Evolutionary conservation across 2,329 filamentous ascomycete species (phyloP).

Genomic region (Claviceps spartinae): DNA sequence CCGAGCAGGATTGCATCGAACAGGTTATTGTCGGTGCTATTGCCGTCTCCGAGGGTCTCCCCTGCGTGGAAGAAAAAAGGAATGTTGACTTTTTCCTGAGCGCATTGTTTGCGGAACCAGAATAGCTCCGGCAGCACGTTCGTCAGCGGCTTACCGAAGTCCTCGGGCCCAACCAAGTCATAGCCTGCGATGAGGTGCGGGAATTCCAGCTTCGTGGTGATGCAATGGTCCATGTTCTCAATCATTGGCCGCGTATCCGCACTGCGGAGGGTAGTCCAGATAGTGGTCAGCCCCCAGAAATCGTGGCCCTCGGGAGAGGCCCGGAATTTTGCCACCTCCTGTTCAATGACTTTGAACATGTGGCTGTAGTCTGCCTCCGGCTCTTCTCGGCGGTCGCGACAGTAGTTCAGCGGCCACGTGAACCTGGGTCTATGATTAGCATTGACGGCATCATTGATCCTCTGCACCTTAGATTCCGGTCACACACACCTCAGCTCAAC

Average conservation of each 20-base stretch:
- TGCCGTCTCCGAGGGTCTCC: constrained; percentile 66
- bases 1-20: constrained; percentile 83
- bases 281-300: constrained; percentile 77
- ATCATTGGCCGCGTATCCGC: constrained; percentile 53
- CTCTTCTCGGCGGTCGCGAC: constrained; percentile 46
- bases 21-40: constrained; percentile 63
- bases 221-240: constrained; percentile 77
- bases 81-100: constrained; percentile 62
- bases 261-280: constrained; percentile 65
- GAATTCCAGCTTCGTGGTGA: constrained; percentile 64
- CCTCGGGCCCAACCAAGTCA: constrained; percentile 82
- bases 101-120: constrained; percentile 84
- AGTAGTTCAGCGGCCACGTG: constrained; percentile 60
- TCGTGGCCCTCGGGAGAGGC: constrained; percentile 51
- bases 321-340: constrained; percentile 69
- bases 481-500: constrained; percentile 53
- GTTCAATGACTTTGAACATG: constrained; percentile 59
- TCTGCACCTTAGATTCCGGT: too few species aligned
- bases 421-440: constrained; percentile 29
- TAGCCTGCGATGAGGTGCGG: constrained; percentile 75
- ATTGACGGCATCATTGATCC: too few species aligned
- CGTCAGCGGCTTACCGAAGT: constrained; percentile 58
- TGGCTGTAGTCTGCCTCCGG: constrained; percentile 54
- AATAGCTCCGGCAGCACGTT: constrained; percentile 76
- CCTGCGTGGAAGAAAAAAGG: constrained; percentile 96